A percentile compares a stretch with the other conserved stretches of the same genome.
Conservation (phyloP, 805 yeast species). For the Starmerella asiatica region DNA sequence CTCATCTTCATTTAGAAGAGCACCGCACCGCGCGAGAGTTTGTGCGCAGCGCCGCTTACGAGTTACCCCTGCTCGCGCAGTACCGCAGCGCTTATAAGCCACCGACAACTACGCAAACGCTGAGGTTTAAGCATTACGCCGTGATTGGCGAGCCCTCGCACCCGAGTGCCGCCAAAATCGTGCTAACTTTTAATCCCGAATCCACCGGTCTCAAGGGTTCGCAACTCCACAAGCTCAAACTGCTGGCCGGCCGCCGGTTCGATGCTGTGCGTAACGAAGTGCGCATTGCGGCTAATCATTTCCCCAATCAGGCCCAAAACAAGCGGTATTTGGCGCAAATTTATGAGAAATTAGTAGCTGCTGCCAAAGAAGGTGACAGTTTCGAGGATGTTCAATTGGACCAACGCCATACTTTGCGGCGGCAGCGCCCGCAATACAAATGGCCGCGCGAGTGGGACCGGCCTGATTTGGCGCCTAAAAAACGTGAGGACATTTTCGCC, state of each 20-base stretch:
- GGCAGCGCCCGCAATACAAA: conserved; percentile 27
- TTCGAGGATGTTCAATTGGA: conserved; percentile 74
- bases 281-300: conserved; percentile 51
- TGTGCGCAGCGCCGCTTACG: conserved; percentile 79
- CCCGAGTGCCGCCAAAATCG: conserved; percentile 60
- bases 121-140: conserved; percentile 57
- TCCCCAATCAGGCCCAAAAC: conserved; percentile 72
- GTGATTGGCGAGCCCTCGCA: conserved; percentile 54
- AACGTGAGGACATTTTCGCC: conserved; percentile 23
- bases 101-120: conserved; percentile 23
- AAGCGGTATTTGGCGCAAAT: conserved; percentile 57
- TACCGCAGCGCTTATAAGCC: conserved; percentile 57
- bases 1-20: conserved; percentile 57
- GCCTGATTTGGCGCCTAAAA: conserved; percentile 56
- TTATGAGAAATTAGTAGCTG: conserved; percentile 46
- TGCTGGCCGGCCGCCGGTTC: conserved; percentile 68
- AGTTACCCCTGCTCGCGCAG: conserved; percentile 70
- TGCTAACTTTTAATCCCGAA: conserved; percentile 38
- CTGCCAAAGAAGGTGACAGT: conserved; percentile 49
- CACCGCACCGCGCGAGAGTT: conserved; percentile 65
- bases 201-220: conserved; percentile 32
- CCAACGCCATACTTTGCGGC: conserved; percentile 43
- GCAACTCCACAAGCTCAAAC: conserved; percentile 59
- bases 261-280: conserved; percentile 46
- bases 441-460: conserved; percentile 77